Evolutionary conservation across 208 protist genomes (phyloP), one percentile per base, ranked within the genome.

Genomic region (Vickermania ingenoplastis): DNA sequence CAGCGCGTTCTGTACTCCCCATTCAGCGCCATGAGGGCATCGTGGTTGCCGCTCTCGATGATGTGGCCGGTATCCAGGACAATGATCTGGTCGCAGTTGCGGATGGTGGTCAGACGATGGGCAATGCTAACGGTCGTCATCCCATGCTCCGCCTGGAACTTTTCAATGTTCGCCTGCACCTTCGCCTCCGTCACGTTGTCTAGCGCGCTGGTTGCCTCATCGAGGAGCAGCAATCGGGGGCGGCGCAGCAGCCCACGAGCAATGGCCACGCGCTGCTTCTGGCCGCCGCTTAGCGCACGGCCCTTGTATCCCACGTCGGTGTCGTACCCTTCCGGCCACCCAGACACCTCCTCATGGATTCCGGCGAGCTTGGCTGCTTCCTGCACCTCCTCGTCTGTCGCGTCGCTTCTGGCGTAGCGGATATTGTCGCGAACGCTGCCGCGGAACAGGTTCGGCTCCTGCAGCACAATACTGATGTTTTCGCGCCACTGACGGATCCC

Each of bases 391-490:
- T 79, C 76, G 50, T 87, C 83, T 1, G 68, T 84, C n/a, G 81
- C 75, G 31, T 59, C 73, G 7, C 31, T 54, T 22, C 49, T 36
- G 1, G 77, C 51, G 73, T 97, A 96, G 22, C 59, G 57, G 57
- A 97, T 97, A 75, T 98, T 98, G 17, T 97, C 79, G 7, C 73
- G 70, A 27, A 98, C 79, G 22, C 83, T 94, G 11, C 79, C 86
- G 30, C 69, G 79, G 73, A 98, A 98, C 2, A 98, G 80, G 30
- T 87, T 69, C 2, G 88, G 88, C 65, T 94, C 84, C 72, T 94
- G 85, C 62, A 87, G 61, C 29, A 94, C 81, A 36, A 91, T 73
- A 56, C 76, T 81, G 27, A 95, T 65, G 54, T 84, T 75, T 51
- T 69, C 23, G 13, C 83, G 87, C 77, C 89, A 85, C 56, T 50